Evolutionary conservation across 768 basidiomycete genomes (phyloP).

Genomic region (Pleurotus sapidus): DNA sequence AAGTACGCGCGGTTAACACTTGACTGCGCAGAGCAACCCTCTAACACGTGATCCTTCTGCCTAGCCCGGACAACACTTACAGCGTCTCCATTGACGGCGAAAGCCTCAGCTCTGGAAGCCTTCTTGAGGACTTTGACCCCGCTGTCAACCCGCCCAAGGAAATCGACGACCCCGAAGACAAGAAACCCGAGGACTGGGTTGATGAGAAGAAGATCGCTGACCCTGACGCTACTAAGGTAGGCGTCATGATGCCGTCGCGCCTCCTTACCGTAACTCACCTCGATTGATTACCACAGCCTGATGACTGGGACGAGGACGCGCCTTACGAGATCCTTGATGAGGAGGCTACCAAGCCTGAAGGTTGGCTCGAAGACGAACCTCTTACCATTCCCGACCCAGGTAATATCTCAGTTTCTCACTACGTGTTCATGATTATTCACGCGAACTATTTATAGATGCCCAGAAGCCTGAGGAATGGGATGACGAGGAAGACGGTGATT

Average conservation of each 20-base stretch:
- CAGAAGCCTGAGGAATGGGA: constrained; percentile 99
- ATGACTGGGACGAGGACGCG: constrained; percentile 97
- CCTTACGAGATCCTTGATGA: constrained; percentile 89
- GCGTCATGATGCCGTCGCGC: constrained; percentile 11
- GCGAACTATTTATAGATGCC: constrained; percentile 45
- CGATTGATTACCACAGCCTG: constrained; percentile 51
- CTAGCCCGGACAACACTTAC: constrained; percentile 90
- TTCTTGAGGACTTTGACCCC: constrained; percentile 93
- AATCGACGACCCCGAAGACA: constrained; percentile 91
- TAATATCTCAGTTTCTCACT: constrained; percentile 24
- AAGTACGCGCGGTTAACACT: constrained; percentile 53
- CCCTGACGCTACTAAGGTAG: constrained; percentile 76
- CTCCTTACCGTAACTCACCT: neutral
- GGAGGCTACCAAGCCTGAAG: constrained; percentile 87
- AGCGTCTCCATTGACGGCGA: constrained; percentile 90
- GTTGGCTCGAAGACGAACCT: constrained; percentile 93
- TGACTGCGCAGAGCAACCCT: neutral
- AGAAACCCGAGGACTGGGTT: constrained; percentile 92
- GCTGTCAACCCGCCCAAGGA: constrained; percentile 90
- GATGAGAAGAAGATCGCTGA: constrained; percentile 85
- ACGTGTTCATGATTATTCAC: neutral
- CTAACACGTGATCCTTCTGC: constrained; percentile 2
- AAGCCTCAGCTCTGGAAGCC: constrained; percentile 70
- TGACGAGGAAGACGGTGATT: constrained; percentile 99
- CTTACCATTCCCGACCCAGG: constrained; percentile 83